These are phyloP conservation scores for Tuber microsphaerosporum DNA, from an alignment of 495 filamentous ascomycete genomes.

Conservation along the genomic window DNA sequence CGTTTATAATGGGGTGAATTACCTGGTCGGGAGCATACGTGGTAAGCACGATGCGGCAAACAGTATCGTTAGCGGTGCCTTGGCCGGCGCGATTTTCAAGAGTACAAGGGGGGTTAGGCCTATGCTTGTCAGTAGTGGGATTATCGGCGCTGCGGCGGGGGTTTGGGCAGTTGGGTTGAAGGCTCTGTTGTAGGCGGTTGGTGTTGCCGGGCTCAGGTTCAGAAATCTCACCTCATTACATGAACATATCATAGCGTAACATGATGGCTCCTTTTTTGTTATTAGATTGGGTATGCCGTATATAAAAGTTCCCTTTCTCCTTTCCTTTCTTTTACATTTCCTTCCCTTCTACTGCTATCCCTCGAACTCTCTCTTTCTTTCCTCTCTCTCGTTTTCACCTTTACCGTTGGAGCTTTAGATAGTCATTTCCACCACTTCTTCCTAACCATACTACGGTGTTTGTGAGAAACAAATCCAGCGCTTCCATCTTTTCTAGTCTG, in stretches of 20 bases:
- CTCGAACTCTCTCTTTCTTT: neutral
- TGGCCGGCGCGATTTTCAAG: slow-evolving; percentile 94
- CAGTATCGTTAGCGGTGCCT: slow-evolving; percentile 69
- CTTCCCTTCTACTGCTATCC: neutral
- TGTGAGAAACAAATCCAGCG: neutral
- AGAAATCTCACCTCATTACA: neutral
- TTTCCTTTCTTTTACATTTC: neutral
- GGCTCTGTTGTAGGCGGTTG: slow-evolving; percentile 21
- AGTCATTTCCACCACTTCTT: neutral
- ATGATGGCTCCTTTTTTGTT: neutral
- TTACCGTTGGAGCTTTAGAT: neutral
- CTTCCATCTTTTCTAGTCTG: neutral
- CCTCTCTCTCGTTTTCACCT: neutral
- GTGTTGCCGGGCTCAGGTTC: neutral
- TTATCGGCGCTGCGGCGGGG: slow-evolving; percentile 78
- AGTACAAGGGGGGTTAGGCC: slow-evolving; percentile 80
- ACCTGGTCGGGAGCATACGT: slow-evolving; percentile 71
- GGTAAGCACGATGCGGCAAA: slow-evolving; percentile 90
- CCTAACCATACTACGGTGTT: neutral
- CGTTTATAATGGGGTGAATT: slow-evolving; percentile 91
- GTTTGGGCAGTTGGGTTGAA: slow-evolving; percentile 64
- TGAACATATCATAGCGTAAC: neutral
- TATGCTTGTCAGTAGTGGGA: slow-evolving; percentile 84
- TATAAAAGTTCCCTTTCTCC: neutral
- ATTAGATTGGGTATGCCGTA: neutral